Evolutionary conservation across 148 eudicot genomes (phyloP), one percentile per base, ranked within the genome.

Genomic region (Vaccinium corymbosum): DNA sequence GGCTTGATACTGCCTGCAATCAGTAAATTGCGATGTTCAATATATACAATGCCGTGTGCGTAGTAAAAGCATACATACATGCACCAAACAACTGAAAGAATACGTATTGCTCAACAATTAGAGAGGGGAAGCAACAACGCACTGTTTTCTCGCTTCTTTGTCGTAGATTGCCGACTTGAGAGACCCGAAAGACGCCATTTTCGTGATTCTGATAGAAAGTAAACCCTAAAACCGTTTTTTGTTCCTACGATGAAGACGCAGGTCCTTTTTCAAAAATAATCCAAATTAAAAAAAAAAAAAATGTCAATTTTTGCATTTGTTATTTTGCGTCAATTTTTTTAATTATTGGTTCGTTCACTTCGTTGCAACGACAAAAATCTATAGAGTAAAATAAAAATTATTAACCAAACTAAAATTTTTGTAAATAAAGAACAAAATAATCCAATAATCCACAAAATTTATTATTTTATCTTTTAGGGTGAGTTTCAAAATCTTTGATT

Each of bases 131-230:
- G 32, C 10, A 9, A 27, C 10, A 12, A 68, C 73, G 7, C 42
- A 68, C 73, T 27, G 73, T 68, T 68, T 68, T 68, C 73, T 68
- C 17, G 35, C 73, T 68, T 68, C 73, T 68, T 68, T 68, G 0
- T 29, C 73, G 42, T 27, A 68, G 17, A 68, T 68, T 68, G 2
- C 42, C 73, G 42, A 68, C 42, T 27, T 68, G 42, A 68, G 73
- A 68, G 73, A 68, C 73, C 35, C 38, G 17, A 68, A 68, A 68
- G 73, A 68, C 73, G 73, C 73, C 73, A 68, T 68, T 68, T 27
- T 64, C 2, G 73, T 27, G 38, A 27, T 68, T 1, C 32, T 27
- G 73, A 25, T 29, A 0, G 17, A 13, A 13, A 68, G 42, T 13
- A 68, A 68, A 68, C 73, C 73, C 73, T 68, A 68, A 1, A 66